These are phyloP conservation scores for Fusarium sororula DNA, from an alignment of 2,329 filamentous ascomycete genomes.

Conservation along the genomic window DNA sequence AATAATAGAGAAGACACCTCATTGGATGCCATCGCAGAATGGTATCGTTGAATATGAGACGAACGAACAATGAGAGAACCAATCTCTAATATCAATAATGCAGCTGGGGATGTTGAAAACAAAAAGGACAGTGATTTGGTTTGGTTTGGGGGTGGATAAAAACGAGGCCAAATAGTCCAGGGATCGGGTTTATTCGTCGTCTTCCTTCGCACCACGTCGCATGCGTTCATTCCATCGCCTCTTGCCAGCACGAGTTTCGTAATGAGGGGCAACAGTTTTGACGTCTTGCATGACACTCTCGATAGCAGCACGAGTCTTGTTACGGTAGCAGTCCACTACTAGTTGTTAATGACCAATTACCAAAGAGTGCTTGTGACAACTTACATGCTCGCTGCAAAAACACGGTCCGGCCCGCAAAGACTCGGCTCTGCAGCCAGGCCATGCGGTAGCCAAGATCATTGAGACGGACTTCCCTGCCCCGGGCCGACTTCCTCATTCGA, in stretches of 20 bases:
- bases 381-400: conserved; percentile 92
- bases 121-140: conserved; percentile 8
- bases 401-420: conserved; percentile 85
- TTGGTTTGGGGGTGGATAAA: not conserved
- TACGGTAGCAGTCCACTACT: conserved; percentile 90
- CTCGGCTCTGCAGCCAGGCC: conserved; percentile 94
- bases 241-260: conserved; percentile 89
- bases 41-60: conserved; percentile 44
- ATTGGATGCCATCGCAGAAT: conserved; percentile 42
- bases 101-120: conserved; percentile 9
- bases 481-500: conserved; percentile 72
- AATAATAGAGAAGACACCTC: conserved; percentile 18
- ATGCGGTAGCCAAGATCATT: conserved; percentile 95
- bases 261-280: conserved; percentile 79
- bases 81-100: conserved; percentile 29
- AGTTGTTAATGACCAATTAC: conserved; percentile 8
- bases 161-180: not conserved
- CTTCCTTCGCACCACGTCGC: conserved; percentile 47
- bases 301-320: conserved; percentile 87
- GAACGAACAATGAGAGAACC: conserved; percentile 27
- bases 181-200: conserved; percentile 40
- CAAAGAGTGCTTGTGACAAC: conserved; percentile 50
- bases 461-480: conserved; percentile 85
- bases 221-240: conserved; percentile 73
- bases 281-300: conserved; percentile 81